These are phyloP conservation scores for Eimeria praecox DNA, from an alignment of 169 alveolate species.

Conservation along the genomic window DNA sequence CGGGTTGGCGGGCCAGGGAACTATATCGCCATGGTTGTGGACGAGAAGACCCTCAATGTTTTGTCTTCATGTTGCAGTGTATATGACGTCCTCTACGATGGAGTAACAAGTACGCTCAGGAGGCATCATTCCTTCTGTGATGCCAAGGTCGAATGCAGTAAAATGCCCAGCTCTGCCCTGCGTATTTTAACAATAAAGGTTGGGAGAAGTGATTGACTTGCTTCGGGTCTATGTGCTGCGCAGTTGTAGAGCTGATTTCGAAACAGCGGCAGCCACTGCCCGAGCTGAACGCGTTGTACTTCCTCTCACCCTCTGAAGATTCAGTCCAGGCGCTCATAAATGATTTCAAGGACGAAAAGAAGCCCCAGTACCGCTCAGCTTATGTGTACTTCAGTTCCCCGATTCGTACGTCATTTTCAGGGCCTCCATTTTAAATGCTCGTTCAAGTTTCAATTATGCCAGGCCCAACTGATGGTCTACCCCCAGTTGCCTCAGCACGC, in stretches of 20 bases:
- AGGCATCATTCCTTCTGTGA: too few relatives aligned
- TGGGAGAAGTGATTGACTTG: neutral
- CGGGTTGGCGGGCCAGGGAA: conserved; percentile 69
- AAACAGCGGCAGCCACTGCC: conserved; percentile 84
- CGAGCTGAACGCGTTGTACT: conserved; percentile 81
- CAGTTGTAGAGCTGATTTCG: conserved; percentile 78
- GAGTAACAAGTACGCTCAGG: conserved; percentile 76
- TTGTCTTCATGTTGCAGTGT: conserved; percentile 75
- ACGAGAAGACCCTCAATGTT: conserved; percentile 70
- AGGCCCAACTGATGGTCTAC: neutral
- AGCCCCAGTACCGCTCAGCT: conserved; percentile 78
- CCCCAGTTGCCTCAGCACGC: neutral
- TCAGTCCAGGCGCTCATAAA: conserved; percentile 64
- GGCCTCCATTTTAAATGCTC: neutral
- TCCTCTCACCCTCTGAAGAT: conserved; percentile 73
- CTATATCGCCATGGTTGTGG: conserved; percentile 82
- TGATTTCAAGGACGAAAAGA: conserved; percentile 74
- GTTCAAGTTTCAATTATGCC: neutral
- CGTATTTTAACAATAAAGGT: neutral
- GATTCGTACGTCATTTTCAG: conserved; percentile 42
- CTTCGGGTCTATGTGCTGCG: neutral
- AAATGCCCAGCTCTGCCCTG: neutral
- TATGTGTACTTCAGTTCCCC: conserved; percentile 75
- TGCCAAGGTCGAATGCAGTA: neutral
- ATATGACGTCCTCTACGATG: conserved; percentile 80